A percentile compares a stretch with the other conserved stretches of the same genome.
phyloP scores from a whole-genome alignment of 345 rosid species.

The Corchorus capsularis region DNA sequence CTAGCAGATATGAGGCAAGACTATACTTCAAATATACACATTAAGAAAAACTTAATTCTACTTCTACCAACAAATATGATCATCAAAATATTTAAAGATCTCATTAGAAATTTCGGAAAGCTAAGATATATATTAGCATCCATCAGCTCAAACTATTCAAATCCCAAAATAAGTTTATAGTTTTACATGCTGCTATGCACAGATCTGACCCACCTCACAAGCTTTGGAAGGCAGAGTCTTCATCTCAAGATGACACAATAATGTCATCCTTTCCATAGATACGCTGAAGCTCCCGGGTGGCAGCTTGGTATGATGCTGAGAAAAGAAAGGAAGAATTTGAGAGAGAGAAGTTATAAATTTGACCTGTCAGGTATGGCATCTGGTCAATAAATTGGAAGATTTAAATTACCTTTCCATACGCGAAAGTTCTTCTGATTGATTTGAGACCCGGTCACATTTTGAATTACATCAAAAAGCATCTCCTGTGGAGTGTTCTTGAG shows the following conservation, averaged over 20 bases:
- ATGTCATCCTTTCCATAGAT: conserved; percentile 60
- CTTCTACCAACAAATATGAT: not conserved
- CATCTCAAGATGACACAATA: conserved; percentile 36
- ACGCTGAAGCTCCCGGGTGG: conserved; percentile 63
- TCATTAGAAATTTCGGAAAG: conserved; percentile 1
- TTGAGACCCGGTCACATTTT: conserved; percentile 49
- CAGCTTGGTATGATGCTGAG: conserved; percentile 67
- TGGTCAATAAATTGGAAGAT: not conserved
- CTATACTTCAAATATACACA: not conserved
- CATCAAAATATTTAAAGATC: not conserved
- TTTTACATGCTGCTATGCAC: conserved; percentile 25
- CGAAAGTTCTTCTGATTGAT: conserved; percentile 62
- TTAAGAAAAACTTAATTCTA: not conserved
- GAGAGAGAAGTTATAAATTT: conserved; percentile 4
- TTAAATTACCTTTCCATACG: conserved; percentile 53
- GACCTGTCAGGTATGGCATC: conserved; percentile 25
- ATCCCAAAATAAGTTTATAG: conserved; percentile 6
- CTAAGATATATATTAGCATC: not conserved
- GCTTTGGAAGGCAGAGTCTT: conserved; percentile 22
- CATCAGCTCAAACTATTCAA: conserved; percentile 18
- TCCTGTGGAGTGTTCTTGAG: conserved; percentile 61
- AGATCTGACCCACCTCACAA: conserved; percentile 25
- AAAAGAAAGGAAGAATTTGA: conserved; percentile 17
- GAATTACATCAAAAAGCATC: conserved; percentile 55
- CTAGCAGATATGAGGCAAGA: not conserved